Conservation (phyloP, 108 stramenopile genomes). For the Pseudonitzschia delicatissima region DNA sequence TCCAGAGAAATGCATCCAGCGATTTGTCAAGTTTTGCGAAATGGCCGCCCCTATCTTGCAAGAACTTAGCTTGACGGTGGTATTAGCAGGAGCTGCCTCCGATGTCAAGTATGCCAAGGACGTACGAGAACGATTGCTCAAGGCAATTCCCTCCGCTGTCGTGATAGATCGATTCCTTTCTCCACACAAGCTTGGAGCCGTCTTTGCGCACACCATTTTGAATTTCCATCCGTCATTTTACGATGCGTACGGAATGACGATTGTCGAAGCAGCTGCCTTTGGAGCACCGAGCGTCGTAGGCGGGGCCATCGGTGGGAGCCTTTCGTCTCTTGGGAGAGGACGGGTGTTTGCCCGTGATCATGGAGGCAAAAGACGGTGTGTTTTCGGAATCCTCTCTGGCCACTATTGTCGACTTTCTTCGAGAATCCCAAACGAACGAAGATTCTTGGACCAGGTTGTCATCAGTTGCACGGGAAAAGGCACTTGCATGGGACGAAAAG, state of each 20-base stretch:
- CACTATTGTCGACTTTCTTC: not conserved
- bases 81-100: slow-evolving; percentile 49
- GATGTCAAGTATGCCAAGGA: slow-evolving; percentile 38
- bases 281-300: slow-evolving; percentile 43
- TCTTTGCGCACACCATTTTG: slow-evolving; percentile 32
- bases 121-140: slow-evolving; percentile 19
- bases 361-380: not conserved
- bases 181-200: slow-evolving; percentile 38
- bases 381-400: not conserved
- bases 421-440: not conserved
- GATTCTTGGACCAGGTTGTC: not conserved
- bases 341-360: not conserved
- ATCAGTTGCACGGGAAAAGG: slow-evolving; percentile 2
- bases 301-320: slow-evolving; percentile 2
- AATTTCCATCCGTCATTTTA: slow-evolving; percentile 60
- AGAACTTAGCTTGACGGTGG: slow-evolving; percentile 16
- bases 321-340: slow-evolving; percentile 5
- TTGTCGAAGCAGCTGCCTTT: slow-evolving; percentile 56
- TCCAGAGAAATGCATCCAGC: slow-evolving; percentile 41
- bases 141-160: slow-evolving; percentile 5
- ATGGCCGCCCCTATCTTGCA: slow-evolving; percentile 18
- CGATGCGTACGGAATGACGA: slow-evolving; percentile 65
- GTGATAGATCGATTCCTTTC: slow-evolving; percentile 38
- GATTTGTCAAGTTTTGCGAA: slow-evolving; percentile 40
- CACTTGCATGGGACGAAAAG: slow-evolving; percentile 11